These are phyloP conservation scores for Berberis thunbergii DNA, from an alignment of 164 flowering plant genomes.

Conservation along the genomic window DNA sequence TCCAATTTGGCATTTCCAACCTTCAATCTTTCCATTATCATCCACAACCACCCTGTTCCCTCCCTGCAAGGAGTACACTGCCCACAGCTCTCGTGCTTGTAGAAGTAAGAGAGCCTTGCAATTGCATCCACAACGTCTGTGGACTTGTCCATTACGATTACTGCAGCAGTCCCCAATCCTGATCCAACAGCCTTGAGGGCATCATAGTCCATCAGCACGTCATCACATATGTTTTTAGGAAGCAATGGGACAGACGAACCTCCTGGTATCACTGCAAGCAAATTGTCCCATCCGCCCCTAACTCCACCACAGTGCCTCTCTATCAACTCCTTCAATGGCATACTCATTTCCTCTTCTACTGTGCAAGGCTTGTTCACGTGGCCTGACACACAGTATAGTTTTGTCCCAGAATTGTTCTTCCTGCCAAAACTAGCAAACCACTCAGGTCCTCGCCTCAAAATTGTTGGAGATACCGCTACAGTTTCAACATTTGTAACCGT, in stretches of 20 bases:
- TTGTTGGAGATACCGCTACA: constrained; percentile 90
- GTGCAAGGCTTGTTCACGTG: constrained; percentile 93
- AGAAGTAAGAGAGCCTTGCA: constrained; percentile 91
- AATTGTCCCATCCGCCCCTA: constrained; percentile 96
- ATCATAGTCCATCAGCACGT: constrained; percentile 94
- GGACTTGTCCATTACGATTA: constrained; percentile 95
- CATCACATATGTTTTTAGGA: constrained; percentile 82
- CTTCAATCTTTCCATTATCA: constrained; percentile 97
- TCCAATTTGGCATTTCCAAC: constrained; percentile 91
- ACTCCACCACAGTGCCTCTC: constrained; percentile 98
- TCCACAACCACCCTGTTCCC: constrained; percentile 98
- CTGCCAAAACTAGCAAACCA: constrained; percentile 98
- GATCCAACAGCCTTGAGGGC: constrained; percentile 89
- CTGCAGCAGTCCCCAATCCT: constrained; percentile 96
- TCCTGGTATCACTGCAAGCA: constrained; percentile 91
- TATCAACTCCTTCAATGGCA: constrained; percentile 76
- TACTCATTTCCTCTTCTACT: constrained; percentile 98
- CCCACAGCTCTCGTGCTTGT: constrained; percentile 98
- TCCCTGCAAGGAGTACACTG: constrained; percentile 99
- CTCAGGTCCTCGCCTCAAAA: constrained; percentile 88
- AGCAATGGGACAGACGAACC: constrained; percentile 93
- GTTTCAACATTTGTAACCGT: constrained; percentile 98
- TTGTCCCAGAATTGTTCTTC: constrained; percentile 92
- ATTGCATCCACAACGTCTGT: constrained; percentile 97
- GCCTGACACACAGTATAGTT: constrained; percentile 79